phyloP scores from a whole-genome alignment of 345 rosid genomes.

The Boechera stricta region DNA sequence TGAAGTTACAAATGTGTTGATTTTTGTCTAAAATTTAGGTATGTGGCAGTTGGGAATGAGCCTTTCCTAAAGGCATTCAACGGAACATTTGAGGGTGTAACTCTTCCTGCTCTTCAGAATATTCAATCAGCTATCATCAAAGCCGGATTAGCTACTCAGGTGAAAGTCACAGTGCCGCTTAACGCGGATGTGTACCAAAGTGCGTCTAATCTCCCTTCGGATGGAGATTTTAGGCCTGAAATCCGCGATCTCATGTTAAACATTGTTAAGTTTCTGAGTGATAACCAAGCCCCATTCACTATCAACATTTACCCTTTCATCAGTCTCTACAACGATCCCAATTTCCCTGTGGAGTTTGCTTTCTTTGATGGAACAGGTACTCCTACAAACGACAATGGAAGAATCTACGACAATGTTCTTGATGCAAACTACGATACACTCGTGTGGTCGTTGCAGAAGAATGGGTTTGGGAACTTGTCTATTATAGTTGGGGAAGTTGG shows the following conservation, averaged over 20 bases:
- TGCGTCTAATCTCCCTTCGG: slow-evolving; percentile 52
- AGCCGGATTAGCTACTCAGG: slow-evolving; percentile 62
- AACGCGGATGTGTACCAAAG: slow-evolving; percentile 72
- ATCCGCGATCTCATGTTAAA: slow-evolving; percentile 59
- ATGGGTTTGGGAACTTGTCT: slow-evolving; percentile 58
- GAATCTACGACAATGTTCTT: slow-evolving; percentile 59
- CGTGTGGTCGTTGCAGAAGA: slow-evolving; percentile 65
- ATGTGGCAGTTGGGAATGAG: slow-evolving; percentile 77
- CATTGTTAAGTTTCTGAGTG: slow-evolving; percentile 61
- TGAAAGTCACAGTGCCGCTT: slow-evolving; percentile 66
- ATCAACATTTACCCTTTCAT: slow-evolving; percentile 76
- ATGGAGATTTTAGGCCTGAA: slow-evolving; percentile 62
- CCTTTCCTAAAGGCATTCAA: slow-evolving; percentile 63
- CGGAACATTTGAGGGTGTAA: slow-evolving; percentile 52
- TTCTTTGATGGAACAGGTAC: slow-evolving; percentile 60
- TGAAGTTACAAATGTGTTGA: slow-evolving; percentile 2
- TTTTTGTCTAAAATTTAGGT: slow-evolving; percentile 42
- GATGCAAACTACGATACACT: slow-evolving; percentile 74
- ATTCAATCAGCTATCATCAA: slow-evolving; percentile 68
- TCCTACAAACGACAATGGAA: slow-evolving; percentile 59
- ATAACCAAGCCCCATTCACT: slow-evolving; percentile 59
- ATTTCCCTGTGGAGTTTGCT: slow-evolving; percentile 69
- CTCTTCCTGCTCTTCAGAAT: slow-evolving; percentile 70
- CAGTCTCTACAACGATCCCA: slow-evolving; percentile 60
- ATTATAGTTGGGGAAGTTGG: slow-evolving; percentile 74